Evolutionary conservation across 345 rosid species (phyloP).

Genomic region (Luvunga scandens): DNA sequence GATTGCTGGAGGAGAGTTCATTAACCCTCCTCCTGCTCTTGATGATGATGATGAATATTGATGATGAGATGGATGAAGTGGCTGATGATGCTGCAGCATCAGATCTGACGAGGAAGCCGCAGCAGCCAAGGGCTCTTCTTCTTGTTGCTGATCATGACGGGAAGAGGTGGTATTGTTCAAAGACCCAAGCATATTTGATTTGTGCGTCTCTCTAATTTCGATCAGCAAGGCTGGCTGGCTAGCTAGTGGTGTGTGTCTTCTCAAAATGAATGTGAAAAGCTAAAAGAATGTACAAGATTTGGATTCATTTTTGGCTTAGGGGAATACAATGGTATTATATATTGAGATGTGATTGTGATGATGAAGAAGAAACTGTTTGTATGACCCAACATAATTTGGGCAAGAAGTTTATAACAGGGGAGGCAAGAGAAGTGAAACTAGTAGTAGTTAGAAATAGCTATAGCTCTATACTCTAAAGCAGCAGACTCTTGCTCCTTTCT

Average conservation of each 20-base stretch:
- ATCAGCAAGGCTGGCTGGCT: too few relatives aligned
- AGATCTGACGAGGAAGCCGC: constrained; percentile 31
- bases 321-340: not conserved
- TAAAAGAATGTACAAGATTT: not conserved
- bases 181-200: constrained; percentile 22
- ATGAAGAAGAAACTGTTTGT: constrained; percentile 14
- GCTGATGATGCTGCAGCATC: not conserved
- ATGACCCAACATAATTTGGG: constrained; percentile 11
- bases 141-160: constrained; percentile 27
- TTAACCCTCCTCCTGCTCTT: not conserved
- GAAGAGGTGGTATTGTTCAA: constrained; percentile 23
- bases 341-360: constrained; percentile 4
- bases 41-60: too few relatives aligned
- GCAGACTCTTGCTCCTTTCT: not conserved
- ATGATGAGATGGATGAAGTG: too few relatives aligned
- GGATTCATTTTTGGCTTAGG: too few relatives aligned
- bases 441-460: constrained; percentile 18
- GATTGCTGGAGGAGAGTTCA: constrained; percentile 29
- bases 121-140: constrained; percentile 27
- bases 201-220: too few relatives aligned
- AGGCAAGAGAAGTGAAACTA: constrained; percentile 12
- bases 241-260: not conserved
- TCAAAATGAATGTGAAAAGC: not conserved
- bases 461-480: not conserved
- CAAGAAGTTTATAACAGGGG: not conserved